These are phyloP conservation scores for Novakomyces olei DNA, from an alignment of 805 yeast species.

Conservation along the genomic window DNA sequence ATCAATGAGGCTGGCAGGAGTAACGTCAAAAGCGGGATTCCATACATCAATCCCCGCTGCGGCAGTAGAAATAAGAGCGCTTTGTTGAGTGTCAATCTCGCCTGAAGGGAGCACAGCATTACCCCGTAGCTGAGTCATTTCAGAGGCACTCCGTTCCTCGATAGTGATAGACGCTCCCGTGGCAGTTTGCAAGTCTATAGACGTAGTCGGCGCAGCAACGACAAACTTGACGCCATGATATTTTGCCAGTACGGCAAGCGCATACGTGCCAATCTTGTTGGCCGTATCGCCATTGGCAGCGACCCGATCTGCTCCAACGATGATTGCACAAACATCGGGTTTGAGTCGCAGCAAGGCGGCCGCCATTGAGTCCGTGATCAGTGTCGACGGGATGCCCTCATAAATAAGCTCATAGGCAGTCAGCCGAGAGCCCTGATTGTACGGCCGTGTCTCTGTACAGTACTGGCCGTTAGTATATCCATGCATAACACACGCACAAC, in stretches of 20 bases:
- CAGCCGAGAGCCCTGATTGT: constrained; percentile 84
- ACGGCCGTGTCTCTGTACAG: constrained; percentile 88
- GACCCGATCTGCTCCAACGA: constrained; percentile 89
- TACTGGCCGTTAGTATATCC: too few species aligned
- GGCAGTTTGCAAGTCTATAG: constrained; percentile 48
- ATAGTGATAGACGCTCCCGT: constrained; percentile 59
- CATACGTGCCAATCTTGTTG: constrained; percentile 88
- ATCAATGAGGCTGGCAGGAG: constrained; percentile 64
- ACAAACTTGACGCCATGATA: constrained; percentile 53
- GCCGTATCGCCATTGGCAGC: constrained; percentile 83
- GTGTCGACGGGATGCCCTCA: constrained; percentile 69
- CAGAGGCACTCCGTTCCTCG: constrained; percentile 69
- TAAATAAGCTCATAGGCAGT: constrained; percentile 78
- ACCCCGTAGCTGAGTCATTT: constrained; percentile 58
- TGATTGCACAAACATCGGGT: constrained; percentile 64
- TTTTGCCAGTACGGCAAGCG: constrained; percentile 53
- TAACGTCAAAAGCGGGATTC: constrained; percentile 93
- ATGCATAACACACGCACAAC: too few species aligned
- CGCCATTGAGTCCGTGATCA: constrained; percentile 82
- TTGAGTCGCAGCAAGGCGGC: constrained; percentile 39
- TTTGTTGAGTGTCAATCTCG: constrained; percentile 18
- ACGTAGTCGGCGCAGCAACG: constrained; percentile 89
- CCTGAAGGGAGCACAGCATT: constrained; percentile 12
- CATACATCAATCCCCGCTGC: constrained; percentile 71
- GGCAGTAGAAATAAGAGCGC: constrained; percentile 67